Evolutionary conservation across 768 basidiomycete species (phyloP), one percentile per base, ranked within the genome.

Genomic region (Tylopilus sp.): DNA sequence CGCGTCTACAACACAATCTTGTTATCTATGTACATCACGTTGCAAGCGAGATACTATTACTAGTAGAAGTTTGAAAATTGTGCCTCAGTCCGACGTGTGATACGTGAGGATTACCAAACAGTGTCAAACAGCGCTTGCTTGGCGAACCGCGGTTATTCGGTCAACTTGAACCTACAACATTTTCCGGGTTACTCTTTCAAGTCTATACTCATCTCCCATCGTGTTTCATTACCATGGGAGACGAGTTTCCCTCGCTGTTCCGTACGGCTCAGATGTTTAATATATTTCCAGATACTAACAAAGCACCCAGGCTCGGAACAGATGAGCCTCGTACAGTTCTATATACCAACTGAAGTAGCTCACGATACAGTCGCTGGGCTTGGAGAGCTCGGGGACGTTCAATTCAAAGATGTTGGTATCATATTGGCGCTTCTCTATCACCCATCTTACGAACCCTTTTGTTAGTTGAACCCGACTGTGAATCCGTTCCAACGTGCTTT

Each of bases 401-500:
- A 98, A 69, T 97, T 98, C 74, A 96, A 95, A 75, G 97, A 99
- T 73, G 93, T 95, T 62, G 61, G 89, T 71, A n/a, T 25, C 10
- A 17, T 58, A 14, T 8, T 22, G 17, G 31, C 3, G n/a, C 24
- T 57, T 8, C 30, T 17, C 42, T 34, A 25, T 25, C 41, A 13
- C 29, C 36, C 6, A 36, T 51, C 11, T 60, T 56, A 51, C 37
- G 46, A 54, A 26, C 29, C 19, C 50, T 29, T 34, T 49, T 24
- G 24, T 5, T 67, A 98, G 95, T 75, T 98, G 61, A 98, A 98
- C 72, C 92, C 95, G 13, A 83, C 83, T 56, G 85, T 98, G 62
- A 98, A 96, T 71, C 90, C 96, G 17, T 99, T 98, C 76, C 96
- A 99, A 78, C 91, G 97, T 58, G 94, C 95, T 6, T 99, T 96